These are phyloP conservation scores for Pythium dissotocum DNA, from an alignment of 352 stramenopile species.

Conservation along the genomic window DNA sequence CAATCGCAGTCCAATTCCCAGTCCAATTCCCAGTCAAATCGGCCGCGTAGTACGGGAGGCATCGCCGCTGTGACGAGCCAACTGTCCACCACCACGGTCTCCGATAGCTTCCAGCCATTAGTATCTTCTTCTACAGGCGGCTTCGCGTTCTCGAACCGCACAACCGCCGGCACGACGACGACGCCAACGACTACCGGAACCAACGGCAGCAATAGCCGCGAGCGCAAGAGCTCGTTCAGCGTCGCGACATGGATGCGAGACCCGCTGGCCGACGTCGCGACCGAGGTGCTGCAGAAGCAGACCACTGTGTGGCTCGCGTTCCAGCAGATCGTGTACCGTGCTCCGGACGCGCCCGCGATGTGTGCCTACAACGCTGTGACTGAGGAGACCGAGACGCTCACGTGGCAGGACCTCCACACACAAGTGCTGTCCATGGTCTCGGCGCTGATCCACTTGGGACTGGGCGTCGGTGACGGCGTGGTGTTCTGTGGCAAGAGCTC, in stretches of 20 bases:
- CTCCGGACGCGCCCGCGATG: constrained; percentile 20
- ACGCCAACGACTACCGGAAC: not conserved
- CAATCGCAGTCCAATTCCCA: not conserved
- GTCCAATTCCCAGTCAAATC: not conserved
- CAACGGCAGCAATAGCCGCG: not conserved
- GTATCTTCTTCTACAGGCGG: not conserved
- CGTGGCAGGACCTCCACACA: constrained; percentile 42
- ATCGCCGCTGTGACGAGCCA: constrained; percentile 8
- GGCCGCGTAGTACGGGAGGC: not conserved
- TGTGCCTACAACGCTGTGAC: constrained; percentile 11
- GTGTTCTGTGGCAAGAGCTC: constrained; percentile 50
- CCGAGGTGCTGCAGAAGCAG: constrained; percentile 24
- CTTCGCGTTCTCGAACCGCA: constrained; percentile 12
- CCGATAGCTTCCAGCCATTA: not conserved
- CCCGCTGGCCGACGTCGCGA: constrained; percentile 23
- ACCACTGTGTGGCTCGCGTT: constrained; percentile 33
- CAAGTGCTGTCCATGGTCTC: constrained; percentile 37
- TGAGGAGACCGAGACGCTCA: constrained; percentile 23
- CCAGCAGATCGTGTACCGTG: constrained; percentile 24
- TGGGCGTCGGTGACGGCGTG: constrained; percentile 56
- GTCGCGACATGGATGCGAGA: constrained; percentile 22
- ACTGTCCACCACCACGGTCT: constrained; percentile 4
- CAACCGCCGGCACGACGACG: constrained; percentile 11
- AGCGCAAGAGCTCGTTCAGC: constrained; percentile 33
- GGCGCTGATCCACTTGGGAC: constrained; percentile 53